Percentiles rank a stretch among this genome's conserved stretches.
These are phyloP conservation scores for Artemisia annua DNA, from an alignment of 129 eudicot genomes.

Conservation along the genomic window DNA sequence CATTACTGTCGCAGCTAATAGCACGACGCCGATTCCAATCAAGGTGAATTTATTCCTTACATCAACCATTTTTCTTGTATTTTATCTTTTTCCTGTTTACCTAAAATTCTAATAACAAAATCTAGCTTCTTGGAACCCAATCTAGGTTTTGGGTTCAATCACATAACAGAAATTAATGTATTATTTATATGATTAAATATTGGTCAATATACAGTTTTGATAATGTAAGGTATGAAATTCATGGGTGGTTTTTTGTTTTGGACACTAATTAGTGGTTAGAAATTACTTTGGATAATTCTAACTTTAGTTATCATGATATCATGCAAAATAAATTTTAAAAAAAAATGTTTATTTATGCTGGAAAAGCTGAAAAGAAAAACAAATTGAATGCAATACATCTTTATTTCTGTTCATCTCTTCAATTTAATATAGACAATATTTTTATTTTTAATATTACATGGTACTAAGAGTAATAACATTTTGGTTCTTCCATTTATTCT, in stretches of 20 bases:
- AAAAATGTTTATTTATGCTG: no score
- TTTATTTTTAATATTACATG: neutral
- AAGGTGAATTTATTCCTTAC: constrained; percentile 35
- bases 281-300: neutral
- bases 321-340: no score
- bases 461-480: no score
- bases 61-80: constrained; percentile 32
- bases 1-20: constrained; percentile 47
- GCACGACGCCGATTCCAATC: constrained; percentile 40
- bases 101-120: neutral
- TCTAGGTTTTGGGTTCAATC: constrained; percentile 20
- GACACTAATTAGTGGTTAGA: neutral
- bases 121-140: constrained; percentile 12
- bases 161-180: neutral
- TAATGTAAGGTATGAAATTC: constrained; percentile 14
- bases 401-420: neutral
- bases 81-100: neutral
- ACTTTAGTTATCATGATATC: neutral
- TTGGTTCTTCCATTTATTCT: constrained; percentile 13
- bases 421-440: neutral
- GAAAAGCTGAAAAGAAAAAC: no score
- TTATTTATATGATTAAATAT: constrained; percentile 13
- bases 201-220: constrained; percentile 13
- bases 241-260: constrained; percentile 14
- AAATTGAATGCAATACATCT: neutral